Base-by-base conservation (phyloP, 768 basidiomycete genomes). In the Mycena rosella region DNA sequence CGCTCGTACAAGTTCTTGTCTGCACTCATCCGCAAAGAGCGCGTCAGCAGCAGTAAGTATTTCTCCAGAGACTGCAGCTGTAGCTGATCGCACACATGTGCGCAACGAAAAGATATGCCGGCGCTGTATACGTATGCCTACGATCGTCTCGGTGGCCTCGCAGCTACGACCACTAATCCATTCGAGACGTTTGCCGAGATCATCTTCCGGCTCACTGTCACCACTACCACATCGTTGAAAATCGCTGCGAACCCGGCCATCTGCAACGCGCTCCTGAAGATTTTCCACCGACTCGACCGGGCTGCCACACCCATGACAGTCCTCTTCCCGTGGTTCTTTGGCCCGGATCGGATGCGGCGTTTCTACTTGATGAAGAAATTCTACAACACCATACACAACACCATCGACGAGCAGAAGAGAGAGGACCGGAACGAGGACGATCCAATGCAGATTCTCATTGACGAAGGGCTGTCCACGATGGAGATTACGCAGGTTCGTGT, bases 311-410 rank as follows among this genome's bases (percentile, higher is more conserved):
- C 58, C 26, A 14, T 32, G 1, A 59, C 44, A 7, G 32, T 59
- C 44, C 58, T 59, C 18, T 59, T 59, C 44, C 58, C 58, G 44
- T 59, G 58, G 58, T 59, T 59, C 44, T 15, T 47, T 3, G 58
- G 58, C 11, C 32, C 27, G 58, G 42, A 47, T 26, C 58, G 58
- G 29, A 45, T 59, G 17, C 58, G 48, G 27, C 58, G 58, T 11
- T 59, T 59, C 27, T 59, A 59, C 27, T 40, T 59, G 42, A 59
- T 59, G 58, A 48, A 48, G 27, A 15, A 34, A 7, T 59, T 59
- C 20, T 36, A 45, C 27, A 22, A 29, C 40, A 47, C 48, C 44
- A 34, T 59, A 18, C 24, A 1, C 18, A 20, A 13, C 7, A 32
- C 58, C 4, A 27, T 59, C 32, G 27, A 59, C 20, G 58, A 30